Base-by-base conservation (phyloP, 1,284 basidiomycete genomes). In the Malassezia obtusa region DNA sequence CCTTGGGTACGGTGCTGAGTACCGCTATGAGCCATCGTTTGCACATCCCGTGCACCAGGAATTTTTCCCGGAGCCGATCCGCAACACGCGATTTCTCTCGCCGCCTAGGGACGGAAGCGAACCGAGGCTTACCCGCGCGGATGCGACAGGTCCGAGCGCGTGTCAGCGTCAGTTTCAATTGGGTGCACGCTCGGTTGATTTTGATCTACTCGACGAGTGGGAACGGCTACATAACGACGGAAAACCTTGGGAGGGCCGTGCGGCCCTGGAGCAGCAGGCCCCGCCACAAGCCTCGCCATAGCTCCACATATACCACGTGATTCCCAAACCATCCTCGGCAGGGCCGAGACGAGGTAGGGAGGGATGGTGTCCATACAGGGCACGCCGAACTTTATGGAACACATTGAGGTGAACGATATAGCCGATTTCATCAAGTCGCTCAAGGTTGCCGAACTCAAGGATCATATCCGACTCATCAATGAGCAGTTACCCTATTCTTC, bases 1-100 rank as follows among this genome's bases (percentile, higher is more conserved):
- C 17, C 78, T 91, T 0, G 86, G 85, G 5, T 89, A 87, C 65
- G 68, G 60, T 14, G 63, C 60, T 21, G 67, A 70, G 43, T 74
- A 74, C 45, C 64, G 71, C 15, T 92, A 92, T 71, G 86, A 91
- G 70, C 89, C 89, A 0, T 78, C 79, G 19, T 91, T 81, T 69
- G 77, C 76, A 77, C 86, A 75, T 67, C 84, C 70, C 0, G 65
- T 74, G 5, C 50, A 62, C 45, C 71, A 79, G 65, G 76, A 78
- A 47, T 80, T 77, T 53, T 69, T 80, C 9, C 79, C 79, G 0
- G 60, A 67, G 0, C 68, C 74, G n/a, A 55, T 80, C 1, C 63
- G 64, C 2, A 65, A 65, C 6, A 73, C 73, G 36, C 41, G 75
- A 11, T 83, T 87, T 58, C 72, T 87, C 55, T 78, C 77, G 35